Percentiles rank a stretch among this genome's conserved stretches.
Conservation (phyloP, 129 eudicot genomes). For the Flaveria ramosissima region DNA sequence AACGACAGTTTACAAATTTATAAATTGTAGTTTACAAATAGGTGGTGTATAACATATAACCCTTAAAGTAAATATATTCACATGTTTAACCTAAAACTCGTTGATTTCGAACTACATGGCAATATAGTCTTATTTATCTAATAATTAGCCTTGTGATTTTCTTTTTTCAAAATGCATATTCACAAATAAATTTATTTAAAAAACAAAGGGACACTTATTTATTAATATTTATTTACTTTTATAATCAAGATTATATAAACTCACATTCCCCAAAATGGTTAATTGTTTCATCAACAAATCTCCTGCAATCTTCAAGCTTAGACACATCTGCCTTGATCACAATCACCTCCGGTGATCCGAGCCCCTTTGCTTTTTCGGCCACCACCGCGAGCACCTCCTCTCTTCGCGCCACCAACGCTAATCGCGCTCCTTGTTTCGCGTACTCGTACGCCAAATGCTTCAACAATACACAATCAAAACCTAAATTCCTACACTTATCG, state of each 20-base stretch:
- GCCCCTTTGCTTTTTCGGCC: constrained; percentile 17
- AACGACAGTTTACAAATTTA: too few species aligned
- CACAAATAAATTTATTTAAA: too few species aligned
- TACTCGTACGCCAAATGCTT: constrained; percentile 37
- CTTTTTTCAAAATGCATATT: too few species aligned
- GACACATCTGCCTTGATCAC: constrained; percentile 23
- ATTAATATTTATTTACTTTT: too few species aligned
- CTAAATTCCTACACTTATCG: background rate
- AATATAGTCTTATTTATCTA: too few species aligned
- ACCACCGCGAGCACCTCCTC: constrained; percentile 9
- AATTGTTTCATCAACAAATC: constrained; percentile 28
- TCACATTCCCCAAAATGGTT: constrained; percentile 30
- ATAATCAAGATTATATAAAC: background rate
- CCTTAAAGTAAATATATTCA: too few species aligned
- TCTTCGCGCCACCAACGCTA: constrained; percentile 26
- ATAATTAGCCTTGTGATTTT: too few species aligned
- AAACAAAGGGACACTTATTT: too few species aligned
- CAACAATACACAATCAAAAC: background rate
- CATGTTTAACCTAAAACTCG: too few species aligned
- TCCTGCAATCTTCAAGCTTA: constrained; percentile 22
- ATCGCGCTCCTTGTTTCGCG: constrained; percentile 28
- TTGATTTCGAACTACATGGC: too few species aligned
- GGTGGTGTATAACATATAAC: too few species aligned
- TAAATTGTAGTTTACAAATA: too few species aligned
- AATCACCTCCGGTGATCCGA: constrained; percentile 29